Conservation (phyloP, 768 basidiomycete genomes). For the Lentinula edodes region DNA sequence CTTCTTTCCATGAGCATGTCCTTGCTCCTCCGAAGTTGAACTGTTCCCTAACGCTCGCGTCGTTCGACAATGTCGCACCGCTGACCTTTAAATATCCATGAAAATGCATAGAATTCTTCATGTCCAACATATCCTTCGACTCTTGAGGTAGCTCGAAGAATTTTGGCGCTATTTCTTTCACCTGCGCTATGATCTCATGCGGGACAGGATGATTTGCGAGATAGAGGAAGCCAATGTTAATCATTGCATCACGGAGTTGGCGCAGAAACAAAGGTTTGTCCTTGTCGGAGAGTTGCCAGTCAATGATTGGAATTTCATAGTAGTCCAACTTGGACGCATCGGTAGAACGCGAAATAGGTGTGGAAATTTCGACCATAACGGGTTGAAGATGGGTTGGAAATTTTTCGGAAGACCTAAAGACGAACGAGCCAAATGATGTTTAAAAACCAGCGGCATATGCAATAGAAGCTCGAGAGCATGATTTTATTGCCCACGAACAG, state of each 20-base stretch:
- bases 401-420: too few relatives aligned
- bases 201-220: constrained; percentile 41
- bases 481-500: neutral
- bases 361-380: neutral
- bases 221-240: constrained; percentile 41
- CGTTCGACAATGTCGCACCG: constrained; percentile 42
- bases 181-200: constrained; percentile 26
- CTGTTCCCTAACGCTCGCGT: constrained; percentile 46
- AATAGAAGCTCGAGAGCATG: neutral
- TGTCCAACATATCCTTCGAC: constrained; percentile 36
- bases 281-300: constrained; percentile 4
- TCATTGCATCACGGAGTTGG: constrained; percentile 43
- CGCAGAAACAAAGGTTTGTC: constrained; percentile 35
- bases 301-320: constrained; percentile 4
- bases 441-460: too few relatives aligned
- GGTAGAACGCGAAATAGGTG: neutral
- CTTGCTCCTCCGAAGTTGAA: constrained; percentile 49
- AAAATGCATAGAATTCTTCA: constrained; percentile 50
- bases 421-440: too few relatives aligned
- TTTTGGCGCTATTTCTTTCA: constrained; percentile 37
- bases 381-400: neutral
- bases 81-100: constrained; percentile 50
- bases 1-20: constrained; percentile 33
- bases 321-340: constrained; percentile 6
- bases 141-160: constrained; percentile 44